Evolutionary conservation across 345 rosid genomes (phyloP).

Genomic region (Camelina sativa): DNA sequence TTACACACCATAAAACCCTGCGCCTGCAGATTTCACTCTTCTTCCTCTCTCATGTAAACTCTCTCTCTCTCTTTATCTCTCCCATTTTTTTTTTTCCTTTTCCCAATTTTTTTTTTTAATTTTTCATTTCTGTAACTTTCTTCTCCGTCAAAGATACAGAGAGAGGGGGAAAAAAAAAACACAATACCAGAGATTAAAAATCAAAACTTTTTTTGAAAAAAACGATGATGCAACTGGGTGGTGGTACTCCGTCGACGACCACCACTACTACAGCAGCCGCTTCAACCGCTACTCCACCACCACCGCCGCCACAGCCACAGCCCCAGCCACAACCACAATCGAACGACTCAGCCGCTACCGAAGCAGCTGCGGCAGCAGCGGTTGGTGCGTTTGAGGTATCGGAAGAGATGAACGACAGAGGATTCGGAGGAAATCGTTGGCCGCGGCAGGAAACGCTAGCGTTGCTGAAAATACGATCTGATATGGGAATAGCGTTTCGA

Average conservation of each 20-base stretch:
- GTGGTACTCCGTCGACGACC: slow-evolving; percentile 32
- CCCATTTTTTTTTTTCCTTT: slow-evolving; percentile 23
- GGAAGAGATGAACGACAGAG: slow-evolving; percentile 51
- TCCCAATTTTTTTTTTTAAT: slow-evolving; percentile 14
- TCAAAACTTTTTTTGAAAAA: neutral
- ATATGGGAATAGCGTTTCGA: slow-evolving; percentile 76
- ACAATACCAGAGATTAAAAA: slow-evolving; percentile 13
- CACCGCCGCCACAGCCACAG: neutral
- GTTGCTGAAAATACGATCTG: slow-evolving; percentile 79
- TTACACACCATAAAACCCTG: slow-evolving; percentile 64
- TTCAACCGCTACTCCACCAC: neutral
- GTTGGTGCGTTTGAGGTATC: slow-evolving; percentile 42
- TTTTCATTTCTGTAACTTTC: slow-evolving; percentile 41
- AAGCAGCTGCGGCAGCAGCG: slow-evolving; percentile 42
- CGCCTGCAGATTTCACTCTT: slow-evolving; percentile 52
- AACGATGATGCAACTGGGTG: slow-evolving; percentile 41
- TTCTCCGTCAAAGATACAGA: slow-evolving; percentile 40
- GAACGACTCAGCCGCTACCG: slow-evolving; percentile 39
- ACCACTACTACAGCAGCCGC: slow-evolving; percentile 17
- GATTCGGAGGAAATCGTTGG: slow-evolving; percentile 70
- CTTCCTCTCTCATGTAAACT: slow-evolving; percentile 44
- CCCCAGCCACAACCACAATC: neutral
- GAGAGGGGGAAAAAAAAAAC: neutral
- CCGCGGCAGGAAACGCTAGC: slow-evolving; percentile 82
- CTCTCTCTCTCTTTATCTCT: slow-evolving; percentile 35